A percentile compares a stretch with the other conserved stretches of the same genome.
Conservation (phyloP, 371 early-diverging fungal species). For the Capillidium rhysosporum region DNA sequence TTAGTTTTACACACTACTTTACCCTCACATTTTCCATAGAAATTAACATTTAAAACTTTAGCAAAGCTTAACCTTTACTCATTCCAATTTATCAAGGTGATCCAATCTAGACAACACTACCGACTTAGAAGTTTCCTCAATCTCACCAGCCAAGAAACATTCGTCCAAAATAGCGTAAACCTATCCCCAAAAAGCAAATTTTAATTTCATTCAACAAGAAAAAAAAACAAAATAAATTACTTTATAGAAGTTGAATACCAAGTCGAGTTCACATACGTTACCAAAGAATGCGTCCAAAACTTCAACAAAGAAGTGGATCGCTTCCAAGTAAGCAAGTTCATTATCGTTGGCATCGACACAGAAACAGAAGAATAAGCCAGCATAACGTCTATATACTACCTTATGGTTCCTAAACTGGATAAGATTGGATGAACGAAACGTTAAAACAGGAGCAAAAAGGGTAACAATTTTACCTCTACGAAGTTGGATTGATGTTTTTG, state of each 20-base stretch:
- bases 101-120: slow-evolving; percentile 48
- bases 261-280: slow-evolving; percentile 93
- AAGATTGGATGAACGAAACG: neutral
- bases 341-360: slow-evolving; percentile 95
- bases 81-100: slow-evolving; percentile 58
- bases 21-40: too few species aligned
- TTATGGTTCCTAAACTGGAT: slow-evolving; percentile 87
- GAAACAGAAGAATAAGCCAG: slow-evolving; percentile 91
- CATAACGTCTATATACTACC: slow-evolving; percentile 92
- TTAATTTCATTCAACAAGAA: neutral
- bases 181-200: slow-evolving; percentile 13
- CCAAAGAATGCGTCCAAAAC: slow-evolving; percentile 93
- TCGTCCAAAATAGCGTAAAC: slow-evolving; percentile 95
- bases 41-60: too few species aligned
- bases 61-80: too few species aligned
- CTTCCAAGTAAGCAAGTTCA: slow-evolving; percentile 81
- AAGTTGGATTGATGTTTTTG: slow-evolving; percentile 92
- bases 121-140: slow-evolving; percentile 84
- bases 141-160: slow-evolving; percentile 92
- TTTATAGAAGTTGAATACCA: slow-evolving; percentile 94
- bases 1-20: too few species aligned
- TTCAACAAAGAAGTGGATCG: slow-evolving; percentile 96
- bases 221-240: too few species aligned
- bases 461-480: slow-evolving; percentile 58
- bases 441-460: neutral